Percentiles rank a stretch among this genome's conserved stretches.
Evolutionary conservation across 352 stramenopile genomes (phyloP).

Genomic region (Thraustotheca clavata): DNA sequence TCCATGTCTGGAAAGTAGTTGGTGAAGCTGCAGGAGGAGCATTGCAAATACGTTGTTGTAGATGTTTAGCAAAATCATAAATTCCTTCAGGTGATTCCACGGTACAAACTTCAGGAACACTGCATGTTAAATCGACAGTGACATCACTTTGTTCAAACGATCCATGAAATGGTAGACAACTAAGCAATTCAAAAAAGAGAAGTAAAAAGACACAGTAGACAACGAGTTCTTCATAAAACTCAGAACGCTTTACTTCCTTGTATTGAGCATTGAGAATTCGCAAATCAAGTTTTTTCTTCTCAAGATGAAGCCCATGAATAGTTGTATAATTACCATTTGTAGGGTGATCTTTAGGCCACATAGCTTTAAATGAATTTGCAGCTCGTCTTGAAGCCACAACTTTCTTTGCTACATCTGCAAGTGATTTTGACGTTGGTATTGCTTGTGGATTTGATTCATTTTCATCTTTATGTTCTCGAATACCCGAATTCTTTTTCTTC

Average conservation of each 20-base stretch:
- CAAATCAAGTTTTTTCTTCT: conserved; percentile 85
- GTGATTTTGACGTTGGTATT: not conserved
- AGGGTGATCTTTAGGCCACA: conserved; percentile 60
- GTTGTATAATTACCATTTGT: conserved; percentile 22
- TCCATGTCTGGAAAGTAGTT: conserved; percentile 35
- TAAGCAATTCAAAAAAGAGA: conserved; percentile 70
- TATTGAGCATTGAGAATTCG: conserved; percentile 66
- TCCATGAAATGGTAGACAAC: conserved; percentile 68
- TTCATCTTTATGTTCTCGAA: not conserved
- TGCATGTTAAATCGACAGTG: conserved; percentile 61
- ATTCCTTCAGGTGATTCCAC: conserved; percentile 68
- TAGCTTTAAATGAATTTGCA: conserved; percentile 56
- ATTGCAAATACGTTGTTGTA: conserved; percentile 45
- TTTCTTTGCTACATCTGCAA: conserved; percentile 58
- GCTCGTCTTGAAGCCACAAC: conserved; percentile 63
- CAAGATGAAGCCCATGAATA: conserved; percentile 81
- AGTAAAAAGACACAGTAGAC: conserved; percentile 74
- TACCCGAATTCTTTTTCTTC: not conserved
- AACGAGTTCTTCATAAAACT: conserved; percentile 85
- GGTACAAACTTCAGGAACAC: conserved; percentile 69
- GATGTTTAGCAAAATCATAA: conserved; percentile 57
- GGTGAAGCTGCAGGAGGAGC: conserved; percentile 6
- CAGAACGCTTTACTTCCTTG: conserved; percentile 78
- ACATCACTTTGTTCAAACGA: conserved; percentile 83
- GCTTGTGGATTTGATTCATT: not conserved